phyloP scores from a whole-genome alignment of 2,329 filamentous ascomycete species.

The Sporothrix inflata region DNA sequence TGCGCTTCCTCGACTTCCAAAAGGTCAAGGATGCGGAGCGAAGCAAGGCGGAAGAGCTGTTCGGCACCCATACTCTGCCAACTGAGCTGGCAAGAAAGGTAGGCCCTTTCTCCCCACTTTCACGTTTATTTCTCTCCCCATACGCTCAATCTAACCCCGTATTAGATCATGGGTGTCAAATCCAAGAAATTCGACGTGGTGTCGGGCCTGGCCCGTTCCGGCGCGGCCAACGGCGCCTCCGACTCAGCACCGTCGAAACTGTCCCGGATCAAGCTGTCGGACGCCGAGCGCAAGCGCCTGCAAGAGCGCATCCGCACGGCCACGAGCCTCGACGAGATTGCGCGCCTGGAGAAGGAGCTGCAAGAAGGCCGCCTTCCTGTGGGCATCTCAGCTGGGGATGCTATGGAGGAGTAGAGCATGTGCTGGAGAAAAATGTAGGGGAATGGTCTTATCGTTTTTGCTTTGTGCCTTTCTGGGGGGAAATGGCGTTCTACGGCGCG shows the following conservation, averaged over 20 bases:
- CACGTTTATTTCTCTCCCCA: background rate
- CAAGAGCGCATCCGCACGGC: constrained; percentile 87
- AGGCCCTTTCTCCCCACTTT: background rate
- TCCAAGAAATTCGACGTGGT: constrained; percentile 71
- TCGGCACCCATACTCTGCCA: constrained; percentile 77
- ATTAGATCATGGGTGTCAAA: constrained; percentile 79
- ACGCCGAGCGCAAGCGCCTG: constrained; percentile 82
- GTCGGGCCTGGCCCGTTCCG: constrained; percentile 47
- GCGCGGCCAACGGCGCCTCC: constrained; percentile 36
- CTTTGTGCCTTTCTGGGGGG: background rate
- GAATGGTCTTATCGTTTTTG: background rate
- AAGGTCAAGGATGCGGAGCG: constrained; percentile 91
- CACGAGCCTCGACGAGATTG: constrained; percentile 87
- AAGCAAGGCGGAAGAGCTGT: constrained; percentile 74
- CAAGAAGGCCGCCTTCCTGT: constrained; percentile 84
- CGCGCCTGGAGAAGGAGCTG: constrained; percentile 85
- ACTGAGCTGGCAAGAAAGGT: constrained; percentile 78
- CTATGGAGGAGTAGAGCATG: constrained; percentile 62
- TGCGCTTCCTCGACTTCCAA: constrained; percentile 89
- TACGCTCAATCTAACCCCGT: background rate
- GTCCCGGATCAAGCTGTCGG: constrained; percentile 81
- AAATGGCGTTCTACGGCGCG: constrained; percentile 1
- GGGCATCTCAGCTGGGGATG: constrained; percentile 61
- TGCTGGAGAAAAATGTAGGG: background rate
- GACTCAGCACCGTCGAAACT: constrained; percentile 61